Evolutionary conservation across 805 yeast genomes (phyloP), one percentile per base, ranked within the genome.

Genomic region (Kazachstania psychrophila): DNA sequence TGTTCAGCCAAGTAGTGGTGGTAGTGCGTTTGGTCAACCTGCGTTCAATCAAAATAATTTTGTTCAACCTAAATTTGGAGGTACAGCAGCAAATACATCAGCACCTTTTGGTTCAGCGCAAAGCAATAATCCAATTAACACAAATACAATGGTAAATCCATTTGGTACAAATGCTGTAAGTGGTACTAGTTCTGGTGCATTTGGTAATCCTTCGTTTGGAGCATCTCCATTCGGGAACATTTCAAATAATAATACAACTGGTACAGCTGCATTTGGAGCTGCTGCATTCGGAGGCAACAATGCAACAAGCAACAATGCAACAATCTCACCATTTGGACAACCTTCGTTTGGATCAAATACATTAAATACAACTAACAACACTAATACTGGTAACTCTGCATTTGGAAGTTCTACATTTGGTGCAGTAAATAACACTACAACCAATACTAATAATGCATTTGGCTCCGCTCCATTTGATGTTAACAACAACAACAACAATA

Each of bases 201-300:
- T 47, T 34, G 47, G 49, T 13, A 43, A 31, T 16, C 45, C 41
- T 31, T 39, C 42, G 23, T 42, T 43, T 47, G 54, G 39, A 3
- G 12, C 34, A n/a, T 18, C 30, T 7, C 23, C 23, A 7, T 35
- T 32, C 24, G 27, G 31, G 23, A 20, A 20, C 23, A 10, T 15
- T 11, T 14, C 25, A 9, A 30, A 30, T 22, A 30, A 15, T 17
- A 28, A 9, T 17, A n/a, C 12, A 4, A 28, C 25, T 41, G 60
- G 56, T 12, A 37, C 42, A 20, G 47, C 61, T 9, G 42, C 52
- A 11, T 47, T 51, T 46, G 56, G 54, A 8, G 14, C 51, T 6
- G 8, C 46, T 11, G 18, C 23, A 22, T 15, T n/a, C n/a, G n/a
- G n/a, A n/a, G n/a, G n/a, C n/a, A n/a, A n/a, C n/a, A n/a, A n/a